These are phyloP conservation scores for Neopestalotiopsis rosae DNA, from an alignment of 2,329 filamentous ascomycete genomes.

Conservation along the genomic window DNA sequence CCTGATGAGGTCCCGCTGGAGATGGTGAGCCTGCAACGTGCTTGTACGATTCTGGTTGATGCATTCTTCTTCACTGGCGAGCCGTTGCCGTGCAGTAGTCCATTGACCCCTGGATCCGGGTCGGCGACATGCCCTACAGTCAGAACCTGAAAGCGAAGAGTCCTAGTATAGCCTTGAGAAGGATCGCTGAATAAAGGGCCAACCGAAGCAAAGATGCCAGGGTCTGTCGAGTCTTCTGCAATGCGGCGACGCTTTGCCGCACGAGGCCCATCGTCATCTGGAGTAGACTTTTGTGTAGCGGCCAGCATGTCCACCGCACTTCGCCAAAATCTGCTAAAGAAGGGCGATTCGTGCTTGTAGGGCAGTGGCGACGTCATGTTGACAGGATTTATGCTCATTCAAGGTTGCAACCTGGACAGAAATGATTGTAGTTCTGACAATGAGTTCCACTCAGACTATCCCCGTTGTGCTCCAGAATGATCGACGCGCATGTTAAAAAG, in stretches of 20 bases:
- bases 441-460: not conserved
- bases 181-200: slow-evolving; percentile 30
- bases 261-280: slow-evolving; percentile 43
- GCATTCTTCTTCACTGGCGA: slow-evolving; percentile 42
- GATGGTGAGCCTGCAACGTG: slow-evolving; percentile 50
- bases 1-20: slow-evolving; percentile 38
- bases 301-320: slow-evolving; percentile 55
- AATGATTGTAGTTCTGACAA: not conserved
- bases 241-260: slow-evolving; percentile 58
- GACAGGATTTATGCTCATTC: slow-evolving; percentile 36
- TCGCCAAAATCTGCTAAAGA: slow-evolving; percentile 61
- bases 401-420: not conserved
- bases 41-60: slow-evolving; percentile 39
- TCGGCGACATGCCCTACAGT: slow-evolving; percentile 57
- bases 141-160: slow-evolving; percentile 58
- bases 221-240: slow-evolving; percentile 44
- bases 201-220: slow-evolving; percentile 28
- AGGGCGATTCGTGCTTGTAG: slow-evolving; percentile 56
- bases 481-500: no score
- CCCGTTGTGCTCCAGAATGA: not conserved
- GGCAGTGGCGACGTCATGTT: slow-evolving; percentile 55
- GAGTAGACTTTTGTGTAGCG: slow-evolving; percentile 43
- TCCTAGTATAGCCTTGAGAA: slow-evolving; percentile 39
- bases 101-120: slow-evolving; percentile 41
- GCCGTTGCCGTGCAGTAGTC: slow-evolving; percentile 40